These are phyloP conservation scores for Tylopilus orsonianus DNA, from an alignment of 1,284 basidiomycete genomes.

Conservation along the genomic window DNA sequence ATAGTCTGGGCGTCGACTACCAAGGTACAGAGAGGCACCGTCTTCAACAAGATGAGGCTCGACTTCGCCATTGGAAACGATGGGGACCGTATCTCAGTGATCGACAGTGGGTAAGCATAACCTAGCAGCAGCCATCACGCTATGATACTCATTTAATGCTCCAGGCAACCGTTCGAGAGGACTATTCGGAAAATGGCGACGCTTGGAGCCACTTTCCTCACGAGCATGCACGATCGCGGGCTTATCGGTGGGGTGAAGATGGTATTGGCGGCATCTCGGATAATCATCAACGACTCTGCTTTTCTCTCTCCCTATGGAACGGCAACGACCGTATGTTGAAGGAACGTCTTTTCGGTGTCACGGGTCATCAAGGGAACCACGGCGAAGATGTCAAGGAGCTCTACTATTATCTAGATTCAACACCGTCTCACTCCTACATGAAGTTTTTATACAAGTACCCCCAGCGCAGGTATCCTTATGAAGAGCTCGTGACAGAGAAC, in stretches of 20 bases:
- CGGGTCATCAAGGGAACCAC: slow-evolving; percentile 96
- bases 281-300: slow-evolving; percentile 92
- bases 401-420: slow-evolving; percentile 98
- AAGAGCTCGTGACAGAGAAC: slow-evolving; percentile 88
- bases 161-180: slow-evolving; percentile 95
- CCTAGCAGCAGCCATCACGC: background rate
- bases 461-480: slow-evolving; percentile 89
- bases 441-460: slow-evolving; percentile 99
- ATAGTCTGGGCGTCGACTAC: slow-evolving; percentile 58
- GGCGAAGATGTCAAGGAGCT: slow-evolving; percentile 99
- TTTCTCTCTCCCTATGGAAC: slow-evolving; percentile 93
- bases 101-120: slow-evolving; percentile 84
- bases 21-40: slow-evolving; percentile 69
- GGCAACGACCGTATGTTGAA: slow-evolving; percentile 93
- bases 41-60: slow-evolving; percentile 66
- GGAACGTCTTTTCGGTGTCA: slow-evolving; percentile 93
- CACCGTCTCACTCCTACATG: slow-evolving; percentile 99
- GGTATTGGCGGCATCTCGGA: slow-evolving; percentile 96
- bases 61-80: slow-evolving; percentile 89
- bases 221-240: slow-evolving; percentile 89
- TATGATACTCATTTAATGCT: slow-evolving; percentile 11
- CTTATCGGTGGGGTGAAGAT: slow-evolving; percentile 98
- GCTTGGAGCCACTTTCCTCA: slow-evolving; percentile 99
- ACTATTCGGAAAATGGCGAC: slow-evolving; percentile 95
- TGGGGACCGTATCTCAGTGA: slow-evolving; percentile 98